Conservation (phyloP, 192 early-diverging fungal genomes). For the Coemansia sp. region DNA sequence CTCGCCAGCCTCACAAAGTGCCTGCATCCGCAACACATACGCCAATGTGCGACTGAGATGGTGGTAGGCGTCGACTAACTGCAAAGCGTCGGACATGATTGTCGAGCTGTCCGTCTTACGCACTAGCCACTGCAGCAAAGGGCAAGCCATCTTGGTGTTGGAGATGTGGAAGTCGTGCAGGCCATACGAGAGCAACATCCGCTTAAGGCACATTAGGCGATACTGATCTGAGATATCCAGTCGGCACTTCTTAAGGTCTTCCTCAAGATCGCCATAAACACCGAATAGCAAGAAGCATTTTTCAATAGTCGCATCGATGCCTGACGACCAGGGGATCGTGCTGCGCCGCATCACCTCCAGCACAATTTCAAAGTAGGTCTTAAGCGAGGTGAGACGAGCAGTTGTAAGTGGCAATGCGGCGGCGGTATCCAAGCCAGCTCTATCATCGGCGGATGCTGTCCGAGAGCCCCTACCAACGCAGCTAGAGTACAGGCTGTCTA, state of each 20-base stretch:
- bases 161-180: constrained; percentile 59
- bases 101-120: constrained; percentile 38
- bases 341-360: constrained; percentile 65
- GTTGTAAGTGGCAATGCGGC: constrained; percentile 15
- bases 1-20: constrained; percentile 51
- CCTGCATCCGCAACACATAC: constrained; percentile 56
- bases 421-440: background rate
- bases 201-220: constrained; percentile 61
- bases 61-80: constrained; percentile 62
- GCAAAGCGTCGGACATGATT: constrained; percentile 61
- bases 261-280: constrained; percentile 9
- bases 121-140: constrained; percentile 57
- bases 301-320: constrained; percentile 49
- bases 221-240: constrained; percentile 60
- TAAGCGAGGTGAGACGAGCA: constrained; percentile 10
- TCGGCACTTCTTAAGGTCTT: constrained; percentile 16
- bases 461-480: constrained; percentile 1
- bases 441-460: background rate
- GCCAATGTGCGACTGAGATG: constrained; percentile 56
- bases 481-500: constrained; percentile 41
- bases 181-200: constrained; percentile 61
- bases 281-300: constrained; percentile 6
- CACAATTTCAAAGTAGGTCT: constrained; percentile 38
- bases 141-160: constrained; percentile 55
- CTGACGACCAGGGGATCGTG: constrained; percentile 62